These are phyloP conservation scores for Knufia petricola DNA, from an alignment of 2,329 filamentous ascomycete genomes.

Conservation along the genomic window DNA sequence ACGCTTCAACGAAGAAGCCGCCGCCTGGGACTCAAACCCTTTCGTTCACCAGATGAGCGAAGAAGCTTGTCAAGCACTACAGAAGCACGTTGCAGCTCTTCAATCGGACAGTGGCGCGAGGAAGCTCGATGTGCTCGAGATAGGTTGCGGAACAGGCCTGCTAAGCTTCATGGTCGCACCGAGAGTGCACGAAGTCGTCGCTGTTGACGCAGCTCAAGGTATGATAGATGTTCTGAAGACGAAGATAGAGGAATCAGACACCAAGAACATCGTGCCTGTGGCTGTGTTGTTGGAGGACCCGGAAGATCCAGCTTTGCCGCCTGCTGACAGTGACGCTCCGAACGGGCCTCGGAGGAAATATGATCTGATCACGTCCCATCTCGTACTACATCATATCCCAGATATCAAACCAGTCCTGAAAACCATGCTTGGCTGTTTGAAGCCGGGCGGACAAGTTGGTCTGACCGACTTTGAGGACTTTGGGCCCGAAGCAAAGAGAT, in stretches of 20 bases:
- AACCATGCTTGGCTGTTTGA: constrained; percentile 41
- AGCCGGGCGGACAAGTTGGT: constrained; percentile 39
- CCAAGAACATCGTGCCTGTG: constrained; percentile 38
- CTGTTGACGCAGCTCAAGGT: constrained; percentile 45
- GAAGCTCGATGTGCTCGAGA: constrained; percentile 43
- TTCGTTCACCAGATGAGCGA: constrained; percentile 38
- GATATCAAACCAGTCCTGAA: constrained; percentile 35
- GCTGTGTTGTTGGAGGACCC: constrained; percentile 42
- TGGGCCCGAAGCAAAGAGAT: constrained; percentile 42
- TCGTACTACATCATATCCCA: constrained; percentile 49
- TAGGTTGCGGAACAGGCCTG: constrained; percentile 49
- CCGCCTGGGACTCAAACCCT: constrained; percentile 46
- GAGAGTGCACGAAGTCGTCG: constrained; percentile 39
- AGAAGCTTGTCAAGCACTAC: constrained; percentile 39
- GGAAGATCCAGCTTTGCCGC: constrained; percentile 36
- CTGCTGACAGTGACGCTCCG: constrained; percentile 25
- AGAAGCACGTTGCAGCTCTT: constrained; percentile 29
- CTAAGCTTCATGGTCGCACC: constrained; percentile 43
- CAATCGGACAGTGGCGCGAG: constrained; percentile 19
- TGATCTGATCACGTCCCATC: constrained; percentile 44
- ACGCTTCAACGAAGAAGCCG: constrained; percentile 48
- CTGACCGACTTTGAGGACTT: constrained; percentile 52
- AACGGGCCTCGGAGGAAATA: constrained; percentile 31
- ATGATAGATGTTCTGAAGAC: constrained; percentile 45
- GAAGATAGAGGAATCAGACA: constrained; percentile 32